Evolutionary conservation across 257 asterid genomes (phyloP).

Genomic region (Eustoma russellianum): DNA sequence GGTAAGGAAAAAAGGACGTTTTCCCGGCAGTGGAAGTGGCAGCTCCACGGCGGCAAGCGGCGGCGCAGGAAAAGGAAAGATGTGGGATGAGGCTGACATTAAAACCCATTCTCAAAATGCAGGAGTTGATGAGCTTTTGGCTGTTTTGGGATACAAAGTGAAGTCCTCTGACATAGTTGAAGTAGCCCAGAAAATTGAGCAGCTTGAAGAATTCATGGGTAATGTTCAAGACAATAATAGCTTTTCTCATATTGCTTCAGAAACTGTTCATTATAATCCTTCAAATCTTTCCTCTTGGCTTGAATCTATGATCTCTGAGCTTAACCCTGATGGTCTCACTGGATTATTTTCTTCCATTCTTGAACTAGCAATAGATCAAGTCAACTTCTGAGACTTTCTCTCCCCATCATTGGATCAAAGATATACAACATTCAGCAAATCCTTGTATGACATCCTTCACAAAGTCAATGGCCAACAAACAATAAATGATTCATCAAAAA

Average conservation of each 20-base stretch:
- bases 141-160: conserved; percentile 57
- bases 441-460: background rate
- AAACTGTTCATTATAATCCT: conserved; percentile 69
- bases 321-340: conserved; percentile 43
- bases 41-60: conserved; percentile 9
- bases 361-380: conserved; percentile 10
- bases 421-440: conserved; percentile 1
- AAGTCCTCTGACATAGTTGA: conserved; percentile 57
- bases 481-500: background rate
- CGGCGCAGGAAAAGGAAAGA: conserved; percentile 24
- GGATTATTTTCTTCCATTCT: conserved; percentile 66
- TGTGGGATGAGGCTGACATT: conserved; percentile 24
- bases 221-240: conserved; percentile 31
- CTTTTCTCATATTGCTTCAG: conserved; percentile 45
- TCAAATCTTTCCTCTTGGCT: conserved; percentile 82
- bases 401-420: background rate
- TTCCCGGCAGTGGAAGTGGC: conserved; percentile 20
- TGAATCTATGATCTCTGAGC: conserved; percentile 63
- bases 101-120: conserved; percentile 21
- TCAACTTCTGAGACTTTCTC: no score
- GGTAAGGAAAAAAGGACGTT: conserved; percentile 4
- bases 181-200: conserved; percentile 66
- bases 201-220: conserved; percentile 51
- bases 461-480: background rate
- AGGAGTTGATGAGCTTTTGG: conserved; percentile 58